phyloP scores from a whole-genome alignment of 1,284 basidiomycete genomes.

The Leccinum pachyderme region DNA sequence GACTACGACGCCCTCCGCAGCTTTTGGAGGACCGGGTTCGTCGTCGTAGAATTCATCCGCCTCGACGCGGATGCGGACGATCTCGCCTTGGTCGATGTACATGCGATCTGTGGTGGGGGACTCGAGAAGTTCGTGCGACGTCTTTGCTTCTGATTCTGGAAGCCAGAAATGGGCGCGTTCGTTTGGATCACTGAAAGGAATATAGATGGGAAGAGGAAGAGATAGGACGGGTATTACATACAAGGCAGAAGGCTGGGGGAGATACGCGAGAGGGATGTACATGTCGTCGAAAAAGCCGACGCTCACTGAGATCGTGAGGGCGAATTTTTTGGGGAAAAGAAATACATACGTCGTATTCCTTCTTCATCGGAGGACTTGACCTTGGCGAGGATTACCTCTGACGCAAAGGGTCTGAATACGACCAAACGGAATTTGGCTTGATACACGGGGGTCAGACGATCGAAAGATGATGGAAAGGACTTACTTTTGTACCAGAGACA shows the following conservation, averaged over 20 bases:
- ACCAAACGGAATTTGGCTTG: slow-evolving; percentile 87
- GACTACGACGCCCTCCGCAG: slow-evolving; percentile 62
- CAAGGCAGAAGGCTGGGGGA: slow-evolving; percentile 79
- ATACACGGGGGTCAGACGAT: slow-evolving; percentile 3
- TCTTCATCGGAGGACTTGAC: slow-evolving; percentile 83
- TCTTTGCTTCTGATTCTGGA: slow-evolving; percentile 54
- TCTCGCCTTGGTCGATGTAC: slow-evolving; percentile 83
- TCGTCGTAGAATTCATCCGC: slow-evolving; percentile 88
- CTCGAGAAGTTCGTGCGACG: slow-evolving; percentile 65
- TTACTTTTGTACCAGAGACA: slow-evolving; percentile 93
- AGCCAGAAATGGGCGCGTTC: slow-evolving; percentile 85
- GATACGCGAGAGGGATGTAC: slow-evolving; percentile 71
- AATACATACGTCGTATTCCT: slow-evolving; percentile 72
- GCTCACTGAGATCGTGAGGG: slow-evolving; percentile 55
- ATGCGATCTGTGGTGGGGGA: slow-evolving; percentile 69
- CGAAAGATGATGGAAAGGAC: slow-evolving; percentile 42
- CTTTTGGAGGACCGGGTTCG: slow-evolving; percentile 83
- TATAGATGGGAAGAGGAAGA: not conserved
- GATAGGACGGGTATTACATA: slow-evolving; percentile 36
- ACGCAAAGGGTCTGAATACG: slow-evolving; percentile 88
- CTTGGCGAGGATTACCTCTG: slow-evolving; percentile 88
- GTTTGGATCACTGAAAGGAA: slow-evolving; percentile 62
- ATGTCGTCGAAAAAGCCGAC: slow-evolving; percentile 96
- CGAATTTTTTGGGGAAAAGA: not conserved
- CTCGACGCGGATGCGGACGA: slow-evolving; percentile 87